Evolutionary conservation across 768 basidiomycete genomes (phyloP), one percentile per base, ranked within the genome.

Genomic region (Kwoniella pini): DNA sequence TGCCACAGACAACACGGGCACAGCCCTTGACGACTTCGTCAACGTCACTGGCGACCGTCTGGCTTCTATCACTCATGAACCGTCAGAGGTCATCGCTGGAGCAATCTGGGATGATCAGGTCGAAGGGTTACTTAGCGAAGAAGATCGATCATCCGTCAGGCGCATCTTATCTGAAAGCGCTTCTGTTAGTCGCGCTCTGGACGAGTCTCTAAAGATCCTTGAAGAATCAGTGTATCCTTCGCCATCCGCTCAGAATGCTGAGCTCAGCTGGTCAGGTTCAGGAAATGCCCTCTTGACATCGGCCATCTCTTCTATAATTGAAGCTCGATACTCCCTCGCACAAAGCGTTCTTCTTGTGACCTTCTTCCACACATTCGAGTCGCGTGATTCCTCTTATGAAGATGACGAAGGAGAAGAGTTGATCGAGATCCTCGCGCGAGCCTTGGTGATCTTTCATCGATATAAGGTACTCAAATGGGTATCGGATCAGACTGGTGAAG

Each of bases 201-300:
- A 45, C 42, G 59, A 56, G 26, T 27, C 57, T 1, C 63, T 73
- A 17, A 54, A 62, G 15, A 55, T 70, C 15, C 36, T 71, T 15
- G 36, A 57, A 31, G 46, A 53, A n/a, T 5, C 33, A 22, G 15
- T 33, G 28, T n/a, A 53, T 21, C 42, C 49, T 1, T 12, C 53
- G 15, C 13, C 28, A 9, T 12, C 24, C n/a, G 7, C 30, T n/a
- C 28, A 19, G 11, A 27, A 15, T 12, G 27, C 22, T 9, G 65
- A 64, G n/a, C 31, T 60, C 2, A 44, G 39, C 1, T 64, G 57
- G 49, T 67, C 76, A 4, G 61, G 66, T 11, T 52, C 66, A 7
- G 75, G 71, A 1, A 64, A 73, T 33, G 55, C 67, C n/a, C 51
- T 79, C 12, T 42, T 68, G 19, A 49, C 70, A 4, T 60, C 75